These are phyloP conservation scores for Aleurites moluccanus DNA, from an alignment of 441 rosid species.

Conservation along the genomic window DNA sequence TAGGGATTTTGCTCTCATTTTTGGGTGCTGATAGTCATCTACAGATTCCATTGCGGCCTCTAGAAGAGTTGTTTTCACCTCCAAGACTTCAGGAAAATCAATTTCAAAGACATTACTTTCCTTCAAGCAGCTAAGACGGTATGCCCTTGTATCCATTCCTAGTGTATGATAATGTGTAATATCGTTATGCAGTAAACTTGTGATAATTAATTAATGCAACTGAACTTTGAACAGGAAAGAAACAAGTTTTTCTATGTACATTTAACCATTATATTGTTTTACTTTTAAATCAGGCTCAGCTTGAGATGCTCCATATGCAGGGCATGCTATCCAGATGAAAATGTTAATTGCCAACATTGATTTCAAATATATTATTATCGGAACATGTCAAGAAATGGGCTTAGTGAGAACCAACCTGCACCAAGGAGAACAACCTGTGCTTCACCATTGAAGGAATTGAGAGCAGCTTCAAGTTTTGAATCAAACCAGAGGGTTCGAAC, in stretches of 20 bases:
- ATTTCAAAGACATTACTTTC: constrained; percentile 76
- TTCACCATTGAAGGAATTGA: constrained; percentile 48
- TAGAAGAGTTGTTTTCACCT: constrained; percentile 56
- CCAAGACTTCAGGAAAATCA: constrained; percentile 76
- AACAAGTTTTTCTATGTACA: background rate
- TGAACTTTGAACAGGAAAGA: constrained; percentile 8
- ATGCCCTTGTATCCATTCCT: constrained; percentile 96
- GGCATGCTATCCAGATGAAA: background rate
- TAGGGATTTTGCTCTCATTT: constrained; percentile 64
- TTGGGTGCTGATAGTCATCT: constrained; percentile 40
- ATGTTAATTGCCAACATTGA: background rate
- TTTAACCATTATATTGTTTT: background rate
- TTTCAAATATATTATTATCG: background rate
- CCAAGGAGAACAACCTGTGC: constrained; percentile 87
- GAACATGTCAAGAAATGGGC: constrained; percentile 5
- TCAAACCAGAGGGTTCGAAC: constrained; percentile 93
- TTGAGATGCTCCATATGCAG: background rate
- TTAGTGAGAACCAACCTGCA: constrained; percentile 67
- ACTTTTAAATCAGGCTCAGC: background rate
- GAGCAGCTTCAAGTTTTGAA: constrained; percentile 70
- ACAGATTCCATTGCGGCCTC: constrained; percentile 57
- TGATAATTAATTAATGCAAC: constrained; percentile 9
- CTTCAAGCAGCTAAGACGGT: constrained; percentile 67
- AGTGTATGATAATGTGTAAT: constrained; percentile 11
- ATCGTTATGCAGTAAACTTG: background rate